phyloP scores from a whole-genome alignment of 352 stramenopile genomes.

The Pythium sp. region DNA sequence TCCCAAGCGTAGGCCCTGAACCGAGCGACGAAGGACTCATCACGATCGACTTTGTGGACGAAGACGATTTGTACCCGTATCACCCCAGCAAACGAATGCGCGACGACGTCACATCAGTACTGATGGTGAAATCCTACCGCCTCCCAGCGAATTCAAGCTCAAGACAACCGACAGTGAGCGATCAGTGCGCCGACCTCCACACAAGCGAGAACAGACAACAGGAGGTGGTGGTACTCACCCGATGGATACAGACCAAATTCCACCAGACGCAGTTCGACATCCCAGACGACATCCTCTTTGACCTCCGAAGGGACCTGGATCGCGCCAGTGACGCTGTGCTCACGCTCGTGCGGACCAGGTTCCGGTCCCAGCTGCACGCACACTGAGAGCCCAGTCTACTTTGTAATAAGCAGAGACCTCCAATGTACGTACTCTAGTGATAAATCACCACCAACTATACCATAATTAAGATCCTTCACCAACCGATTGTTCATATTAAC shows the following conservation, averaged over 20 bases:
- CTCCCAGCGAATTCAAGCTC: not conserved
- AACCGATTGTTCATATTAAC: too few relatives aligned
- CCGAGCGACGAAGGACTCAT: conserved; percentile 10
- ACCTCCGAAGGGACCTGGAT: not conserved
- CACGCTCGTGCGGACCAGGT: not conserved
- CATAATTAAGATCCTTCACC: too few relatives aligned
- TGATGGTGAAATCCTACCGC: not conserved
- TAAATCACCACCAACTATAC: too few relatives aligned
- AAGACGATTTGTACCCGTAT: conserved; percentile 15
- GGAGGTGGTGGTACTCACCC: conserved; percentile 29
- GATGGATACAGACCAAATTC: conserved; percentile 32
- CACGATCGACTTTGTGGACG: conserved; percentile 12
- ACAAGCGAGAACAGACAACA: not conserved
- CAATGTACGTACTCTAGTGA: too few relatives aligned
- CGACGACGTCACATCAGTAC: conserved; percentile 1
- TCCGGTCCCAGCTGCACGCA: not conserved
- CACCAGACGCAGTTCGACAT: not conserved
- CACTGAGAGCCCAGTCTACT: too few relatives aligned
- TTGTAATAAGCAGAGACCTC: too few relatives aligned
- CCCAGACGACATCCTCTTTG: not conserved
- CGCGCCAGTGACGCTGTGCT: not conserved
- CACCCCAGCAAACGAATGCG: conserved; percentile 4
- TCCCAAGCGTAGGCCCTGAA: not conserved
- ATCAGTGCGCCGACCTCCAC: too few relatives aligned
- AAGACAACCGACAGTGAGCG: not conserved